phyloP scores from a whole-genome alignment of 306 rosid genomes.

The Citrullus mucosospermus region DNA sequence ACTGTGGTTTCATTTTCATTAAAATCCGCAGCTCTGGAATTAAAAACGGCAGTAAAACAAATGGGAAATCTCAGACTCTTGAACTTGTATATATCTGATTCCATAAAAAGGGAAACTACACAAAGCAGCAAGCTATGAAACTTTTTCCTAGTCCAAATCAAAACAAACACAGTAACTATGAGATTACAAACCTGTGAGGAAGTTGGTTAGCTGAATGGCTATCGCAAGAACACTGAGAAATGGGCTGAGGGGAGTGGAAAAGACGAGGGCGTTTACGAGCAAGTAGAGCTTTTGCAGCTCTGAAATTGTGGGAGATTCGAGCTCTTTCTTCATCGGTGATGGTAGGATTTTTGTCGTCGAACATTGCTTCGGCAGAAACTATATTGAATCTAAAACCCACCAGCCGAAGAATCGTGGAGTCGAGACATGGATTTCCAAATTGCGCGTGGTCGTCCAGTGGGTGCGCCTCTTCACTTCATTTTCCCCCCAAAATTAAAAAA shows the following conservation, averaged over 20 bases:
- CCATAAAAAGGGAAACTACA: background rate
- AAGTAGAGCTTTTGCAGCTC: slow-evolving; percentile 59
- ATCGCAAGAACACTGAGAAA: background rate
- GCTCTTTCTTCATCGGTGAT: slow-evolving; percentile 36
- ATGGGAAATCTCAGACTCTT: background rate
- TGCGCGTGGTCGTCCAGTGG: background rate
- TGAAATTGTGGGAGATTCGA: slow-evolving; percentile 45
- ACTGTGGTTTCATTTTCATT: slow-evolving; percentile 8
- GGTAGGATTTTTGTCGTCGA: slow-evolving; percentile 10
- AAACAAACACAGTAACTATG: background rate
- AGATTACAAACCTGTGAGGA: slow-evolving; percentile 17
- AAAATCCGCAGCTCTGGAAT: slow-evolving; percentile 24
- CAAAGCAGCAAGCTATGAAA: background rate
- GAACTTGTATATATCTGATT: background rate
- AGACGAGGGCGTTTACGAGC: slow-evolving; percentile 54
- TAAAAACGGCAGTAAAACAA: background rate
- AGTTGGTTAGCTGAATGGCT: background rate
- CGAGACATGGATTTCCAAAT: background rate
- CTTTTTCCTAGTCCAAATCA: background rate
- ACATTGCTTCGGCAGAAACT: background rate
- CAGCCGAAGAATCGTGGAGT: background rate
- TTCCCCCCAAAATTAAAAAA: background rate
- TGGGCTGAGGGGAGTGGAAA: slow-evolving; percentile 13
- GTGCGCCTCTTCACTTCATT: background rate
- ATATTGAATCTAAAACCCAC: background rate